Evolutionary conservation across 441 rosid species (phyloP).

Genomic region (Gossypium schwendimanii): DNA sequence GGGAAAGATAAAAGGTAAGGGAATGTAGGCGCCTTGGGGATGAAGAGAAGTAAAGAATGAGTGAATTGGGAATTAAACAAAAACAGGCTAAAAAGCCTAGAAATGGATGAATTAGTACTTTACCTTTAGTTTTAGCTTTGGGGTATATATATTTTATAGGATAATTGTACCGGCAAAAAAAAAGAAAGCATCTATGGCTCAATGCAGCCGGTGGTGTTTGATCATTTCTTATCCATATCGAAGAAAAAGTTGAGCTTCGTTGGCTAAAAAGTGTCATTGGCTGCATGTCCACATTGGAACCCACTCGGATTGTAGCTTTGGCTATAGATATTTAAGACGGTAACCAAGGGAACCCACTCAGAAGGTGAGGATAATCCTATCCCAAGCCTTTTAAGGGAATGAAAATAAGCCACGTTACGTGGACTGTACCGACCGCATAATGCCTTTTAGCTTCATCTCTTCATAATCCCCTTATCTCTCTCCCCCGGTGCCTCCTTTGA

Average conservation of each 20-base stretch:
- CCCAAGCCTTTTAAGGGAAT: not conserved
- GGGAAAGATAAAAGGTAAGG: not conserved
- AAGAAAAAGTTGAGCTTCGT: not conserved
- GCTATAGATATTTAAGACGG: not conserved
- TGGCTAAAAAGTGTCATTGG: not conserved
- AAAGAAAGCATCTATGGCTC: not conserved
- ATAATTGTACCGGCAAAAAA: not conserved
- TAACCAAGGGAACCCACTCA: not conserved
- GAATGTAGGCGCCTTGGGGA: conserved; percentile 14
- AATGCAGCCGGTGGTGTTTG: not conserved
- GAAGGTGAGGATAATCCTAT: conserved; percentile 1
- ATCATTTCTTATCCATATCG: not conserved
- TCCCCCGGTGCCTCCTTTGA: not conserved
- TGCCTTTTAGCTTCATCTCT: not conserved
- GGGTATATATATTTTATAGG: not conserved
- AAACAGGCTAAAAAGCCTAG: not conserved
- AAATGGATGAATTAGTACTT: not conserved
- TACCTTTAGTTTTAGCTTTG: not conserved
- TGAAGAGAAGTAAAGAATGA: conserved; percentile 21
- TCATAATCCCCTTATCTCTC: not conserved
- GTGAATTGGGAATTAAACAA: not conserved
- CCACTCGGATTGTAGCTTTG: not conserved
- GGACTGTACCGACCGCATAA: conserved; percentile 1
- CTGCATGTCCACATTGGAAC: not conserved
- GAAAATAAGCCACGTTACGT: conserved; percentile 3